phyloP scores from a whole-genome alignment of 176 grass and related monocot species.

The Hyparrhenia diplandra region DNA sequence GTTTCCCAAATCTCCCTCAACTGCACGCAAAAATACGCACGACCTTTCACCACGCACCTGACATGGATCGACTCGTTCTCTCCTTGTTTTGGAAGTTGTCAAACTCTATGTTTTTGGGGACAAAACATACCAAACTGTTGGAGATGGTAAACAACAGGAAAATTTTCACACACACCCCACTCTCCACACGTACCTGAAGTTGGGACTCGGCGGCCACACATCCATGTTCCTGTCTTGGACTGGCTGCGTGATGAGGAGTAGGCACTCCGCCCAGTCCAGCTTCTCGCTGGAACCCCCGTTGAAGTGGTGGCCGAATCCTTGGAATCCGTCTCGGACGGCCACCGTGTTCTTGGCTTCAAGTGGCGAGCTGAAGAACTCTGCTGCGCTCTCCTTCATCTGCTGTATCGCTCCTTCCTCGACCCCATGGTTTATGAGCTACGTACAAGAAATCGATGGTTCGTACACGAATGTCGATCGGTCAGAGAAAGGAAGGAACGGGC shows the following conservation, averaged over 20 bases:
- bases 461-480: too few species aligned
- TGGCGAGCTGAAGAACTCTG: not conserved
- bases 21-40: too few species aligned
- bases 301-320: slow-evolving; percentile 20
- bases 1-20: too few species aligned
- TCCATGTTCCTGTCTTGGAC: not conserved
- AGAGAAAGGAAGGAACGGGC: not conserved
- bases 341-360: slow-evolving; percentile 8
- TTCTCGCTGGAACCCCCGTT: not conserved
- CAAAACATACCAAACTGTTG: too few species aligned
- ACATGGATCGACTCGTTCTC: too few species aligned
- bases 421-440: not conserved
- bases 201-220: not conserved
- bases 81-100: too few species aligned
- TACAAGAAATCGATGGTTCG: not conserved
- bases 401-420: not conserved
- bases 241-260: not conserved
- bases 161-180: too few species aligned
- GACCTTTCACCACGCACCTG: too few species aligned
- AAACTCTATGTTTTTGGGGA: too few species aligned
- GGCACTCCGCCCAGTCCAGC: slow-evolving; percentile 15
- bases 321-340: not conserved
- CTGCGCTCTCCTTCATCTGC: not conserved
- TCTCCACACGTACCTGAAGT: not conserved
- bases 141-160: too few species aligned